Evolutionary conservation across 1,284 basidiomycete species (phyloP).

Genomic region (Papiliotrema fonsecae): DNA sequence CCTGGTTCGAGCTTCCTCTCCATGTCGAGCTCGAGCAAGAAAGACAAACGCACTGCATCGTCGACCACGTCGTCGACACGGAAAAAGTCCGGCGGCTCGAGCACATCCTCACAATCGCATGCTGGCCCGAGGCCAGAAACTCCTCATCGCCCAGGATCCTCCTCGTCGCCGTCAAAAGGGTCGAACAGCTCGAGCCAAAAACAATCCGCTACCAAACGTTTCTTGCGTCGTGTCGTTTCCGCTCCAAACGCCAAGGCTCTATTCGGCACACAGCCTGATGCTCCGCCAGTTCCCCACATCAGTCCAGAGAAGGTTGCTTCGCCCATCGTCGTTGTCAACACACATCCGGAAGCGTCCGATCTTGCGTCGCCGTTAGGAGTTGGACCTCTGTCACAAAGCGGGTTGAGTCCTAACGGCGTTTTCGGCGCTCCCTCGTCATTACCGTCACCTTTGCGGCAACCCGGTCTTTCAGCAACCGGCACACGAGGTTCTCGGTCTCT

Average conservation of each 20-base stretch:
- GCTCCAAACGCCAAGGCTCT: conserved; percentile 93
- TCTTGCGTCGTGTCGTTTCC: conserved; percentile 89
- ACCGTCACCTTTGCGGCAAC: conserved; percentile 1
- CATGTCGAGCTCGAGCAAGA: neutral
- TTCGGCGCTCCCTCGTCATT: conserved; percentile 3
- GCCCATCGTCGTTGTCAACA: conserved; percentile 26
- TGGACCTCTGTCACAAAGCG: too few species aligned
- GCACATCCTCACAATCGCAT: conserved; percentile 1
- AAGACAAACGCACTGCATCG: conserved; percentile 8
- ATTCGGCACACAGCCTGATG: conserved; percentile 50
- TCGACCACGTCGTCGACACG: conserved; percentile 1
- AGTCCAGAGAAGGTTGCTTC: conserved; percentile 34
- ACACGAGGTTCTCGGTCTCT: conserved; percentile 23
- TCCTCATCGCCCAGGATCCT: neutral
- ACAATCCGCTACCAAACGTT: conserved; percentile 59
- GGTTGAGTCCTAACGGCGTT: conserved; percentile 7
- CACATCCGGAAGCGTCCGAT: neutral
- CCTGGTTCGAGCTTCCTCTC: conserved; percentile 1
- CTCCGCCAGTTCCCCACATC: conserved; percentile 34
- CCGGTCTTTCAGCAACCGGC: conserved; percentile 21
- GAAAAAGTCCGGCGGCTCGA: neutral
- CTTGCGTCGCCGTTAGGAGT: conserved; percentile 1
- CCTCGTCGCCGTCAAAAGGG: too few species aligned
- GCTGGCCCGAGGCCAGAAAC: neutral
- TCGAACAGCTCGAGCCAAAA: conserved; percentile 13